Evolutionary conservation across 768 basidiomycete species (phyloP).

Genomic region (Amyloporia xantha): DNA sequence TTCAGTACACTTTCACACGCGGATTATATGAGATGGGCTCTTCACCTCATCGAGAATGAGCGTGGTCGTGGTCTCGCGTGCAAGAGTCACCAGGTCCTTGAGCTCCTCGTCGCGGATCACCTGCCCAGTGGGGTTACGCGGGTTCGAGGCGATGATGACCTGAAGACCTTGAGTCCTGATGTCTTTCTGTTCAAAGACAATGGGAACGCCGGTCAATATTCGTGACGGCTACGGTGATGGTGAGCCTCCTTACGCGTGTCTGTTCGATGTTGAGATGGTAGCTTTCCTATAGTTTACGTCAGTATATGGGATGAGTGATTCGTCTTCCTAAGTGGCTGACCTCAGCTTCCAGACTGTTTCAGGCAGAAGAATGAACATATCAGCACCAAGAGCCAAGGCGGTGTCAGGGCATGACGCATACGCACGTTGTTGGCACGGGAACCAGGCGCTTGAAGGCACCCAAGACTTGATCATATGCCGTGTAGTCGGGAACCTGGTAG

Average conservation of each 20-base stretch:
- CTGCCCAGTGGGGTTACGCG: slow-evolving; percentile 97
- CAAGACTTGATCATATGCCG: slow-evolving; percentile 79
- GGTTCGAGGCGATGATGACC: slow-evolving; percentile 86
- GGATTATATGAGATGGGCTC: neutral
- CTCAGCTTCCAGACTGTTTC: slow-evolving; percentile 41
- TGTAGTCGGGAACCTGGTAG: slow-evolving; percentile 91
- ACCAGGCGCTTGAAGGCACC: slow-evolving; percentile 85
- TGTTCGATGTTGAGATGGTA: slow-evolving; percentile 78
- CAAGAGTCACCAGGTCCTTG: slow-evolving; percentile 66
- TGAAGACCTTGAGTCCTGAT: slow-evolving; percentile 78
- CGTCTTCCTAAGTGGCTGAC: slow-evolving; percentile 17
- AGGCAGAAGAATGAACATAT: neutral
- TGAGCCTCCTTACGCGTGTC: slow-evolving; percentile 42
- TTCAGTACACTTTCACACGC: neutral
- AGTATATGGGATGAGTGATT: neutral
- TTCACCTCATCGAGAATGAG: slow-evolving; percentile 77
- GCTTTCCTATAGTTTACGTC: slow-evolving; percentile 19
- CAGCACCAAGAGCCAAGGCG: neutral
- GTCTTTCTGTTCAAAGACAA: slow-evolving; percentile 45
- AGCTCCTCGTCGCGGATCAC: slow-evolving; percentile 77
- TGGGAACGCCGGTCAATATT: too few relatives aligned
- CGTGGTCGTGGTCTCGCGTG: slow-evolving; percentile 67
- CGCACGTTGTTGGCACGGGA: slow-evolving; percentile 84
- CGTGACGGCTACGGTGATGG: too few relatives aligned
- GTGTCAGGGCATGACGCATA: too few relatives aligned